Percentiles rank a stretch among this genome's conserved stretches.
These are phyloP conservation scores for Aotearoamyces nothofagi DNA, from an alignment of 2,329 filamentous ascomycete species.

Conservation along the genomic window DNA sequence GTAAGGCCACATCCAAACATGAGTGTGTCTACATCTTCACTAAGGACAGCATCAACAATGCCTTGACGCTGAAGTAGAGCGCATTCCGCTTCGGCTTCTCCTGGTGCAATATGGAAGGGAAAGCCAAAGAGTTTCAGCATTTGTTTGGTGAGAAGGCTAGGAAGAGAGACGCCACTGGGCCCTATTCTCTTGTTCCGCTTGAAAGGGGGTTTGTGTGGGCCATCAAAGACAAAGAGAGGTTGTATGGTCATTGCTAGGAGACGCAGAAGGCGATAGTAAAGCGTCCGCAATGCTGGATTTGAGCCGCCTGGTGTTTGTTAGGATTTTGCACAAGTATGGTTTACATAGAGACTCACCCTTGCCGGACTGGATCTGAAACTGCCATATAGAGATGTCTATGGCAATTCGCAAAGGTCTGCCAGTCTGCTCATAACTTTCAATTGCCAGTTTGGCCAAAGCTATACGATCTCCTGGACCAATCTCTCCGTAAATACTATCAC, in stretches of 20 bases:
- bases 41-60: slow-evolving; percentile 83
- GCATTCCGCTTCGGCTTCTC: slow-evolving; percentile 93
- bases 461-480: slow-evolving; percentile 69
- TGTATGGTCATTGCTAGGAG: slow-evolving; percentile 66
- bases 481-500: slow-evolving; percentile 71
- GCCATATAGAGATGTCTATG: slow-evolving; percentile 93
- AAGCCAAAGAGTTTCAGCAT: slow-evolving; percentile 78
- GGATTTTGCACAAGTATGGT: background rate
- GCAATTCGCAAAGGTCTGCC: slow-evolving; percentile 69
- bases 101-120: slow-evolving; percentile 70
- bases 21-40: slow-evolving; percentile 90
- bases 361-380: slow-evolving; percentile 81
- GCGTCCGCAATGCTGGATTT: slow-evolving; percentile 78
- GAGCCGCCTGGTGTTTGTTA: slow-evolving; percentile 45
- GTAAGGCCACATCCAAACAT: slow-evolving; percentile 87
- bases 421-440: slow-evolving; percentile 57
- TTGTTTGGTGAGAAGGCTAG: slow-evolving; percentile 66
- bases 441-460: slow-evolving; percentile 68
- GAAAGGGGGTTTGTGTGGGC: slow-evolving; percentile 67
- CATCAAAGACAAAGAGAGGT: slow-evolving; percentile 83
- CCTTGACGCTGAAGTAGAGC: slow-evolving; percentile 69
- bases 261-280: slow-evolving; percentile 81
- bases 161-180: slow-evolving; percentile 46
- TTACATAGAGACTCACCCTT: slow-evolving; percentile 32
- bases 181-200: slow-evolving; percentile 72